Evolutionary conservation across 345 rosid species (phyloP).

Genomic region (Eucalyptus polyanthemos): DNA sequence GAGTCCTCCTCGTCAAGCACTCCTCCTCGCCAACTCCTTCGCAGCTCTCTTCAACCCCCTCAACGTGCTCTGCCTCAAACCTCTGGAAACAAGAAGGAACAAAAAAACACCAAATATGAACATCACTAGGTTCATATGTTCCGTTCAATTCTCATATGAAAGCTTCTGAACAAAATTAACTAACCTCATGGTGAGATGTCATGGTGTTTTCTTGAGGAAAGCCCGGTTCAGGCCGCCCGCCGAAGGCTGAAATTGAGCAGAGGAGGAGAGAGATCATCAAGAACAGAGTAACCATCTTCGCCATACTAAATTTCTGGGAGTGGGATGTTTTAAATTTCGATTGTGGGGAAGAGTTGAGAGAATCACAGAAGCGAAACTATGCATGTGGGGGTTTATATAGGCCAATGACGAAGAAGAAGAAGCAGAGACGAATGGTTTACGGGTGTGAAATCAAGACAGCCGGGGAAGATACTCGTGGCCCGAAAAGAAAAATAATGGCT

Average conservation of each 20-base stretch:
- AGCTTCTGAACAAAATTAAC: neutral
- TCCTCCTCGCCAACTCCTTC: constrained; percentile 35
- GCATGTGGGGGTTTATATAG: neutral
- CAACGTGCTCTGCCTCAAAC: neutral
- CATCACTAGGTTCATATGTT: neutral
- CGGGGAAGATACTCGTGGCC: neutral
- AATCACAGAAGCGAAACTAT: neutral
- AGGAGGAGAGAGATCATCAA: neutral
- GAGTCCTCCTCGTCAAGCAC: constrained; percentile 36
- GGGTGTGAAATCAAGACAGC: neutral
- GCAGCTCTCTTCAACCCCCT: constrained; percentile 6
- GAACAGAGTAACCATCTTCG: neutral
- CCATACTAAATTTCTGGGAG: neutral
- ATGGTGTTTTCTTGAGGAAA: neutral
- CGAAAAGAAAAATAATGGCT: neutral
- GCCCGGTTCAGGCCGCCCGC: neutral
- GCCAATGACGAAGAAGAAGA: neutral
- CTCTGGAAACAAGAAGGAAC: neutral
- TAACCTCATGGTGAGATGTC: neutral
- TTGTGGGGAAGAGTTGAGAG: neutral
- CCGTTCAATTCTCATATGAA: neutral
- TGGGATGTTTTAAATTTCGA: neutral
- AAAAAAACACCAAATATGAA: neutral
- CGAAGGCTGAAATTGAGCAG: neutral
- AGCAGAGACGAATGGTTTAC: neutral